Evolutionary conservation across 2,329 filamentous ascomycete species (phyloP), one percentile per base, ranked within the genome.

Genomic region (Phyllosticta capitalensis): DNA sequence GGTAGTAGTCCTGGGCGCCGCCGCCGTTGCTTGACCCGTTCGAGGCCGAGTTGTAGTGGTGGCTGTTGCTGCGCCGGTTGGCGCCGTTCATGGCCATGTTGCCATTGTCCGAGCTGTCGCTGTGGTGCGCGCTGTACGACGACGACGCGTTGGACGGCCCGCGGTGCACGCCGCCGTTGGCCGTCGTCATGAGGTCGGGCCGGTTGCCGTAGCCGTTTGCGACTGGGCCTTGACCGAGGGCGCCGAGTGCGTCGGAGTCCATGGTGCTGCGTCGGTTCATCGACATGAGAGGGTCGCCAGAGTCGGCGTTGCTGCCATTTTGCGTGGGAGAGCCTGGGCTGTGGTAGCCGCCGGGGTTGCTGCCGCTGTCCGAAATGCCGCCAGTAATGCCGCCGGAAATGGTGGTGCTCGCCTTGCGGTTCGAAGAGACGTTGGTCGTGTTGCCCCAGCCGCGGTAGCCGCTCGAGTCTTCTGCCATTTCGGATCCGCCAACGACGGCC

Each of bases 381-480:
- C 30, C 30, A 65, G 66, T 78, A 78, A 67, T 77, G 63, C 89
- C 88, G 65, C 89, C 89, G 12, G 90, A 95, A 68, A 96, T 81
- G 26, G 90, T 95, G 14, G 91, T 96, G 2, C 91, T 96, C 24
- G 88, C 84, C 73, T 96, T 95, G 65, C 90, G 86, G 67, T 73
- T 75, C 9, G 75, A 76, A 59, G 86, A 86, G 9, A 38, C 30
- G 30, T 84, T 88, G 0, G 87, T 87, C 2, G 88, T 91, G 56
- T 87, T 88, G 59, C 92, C 92, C 94, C 94, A 99, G 65, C 94
- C 94, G 65, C 94, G 87, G 76, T 99, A 99, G 54, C 92, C 92
- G 1, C 84, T 82, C 58, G 80, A 81, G 61, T 82, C 81, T 63
- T 96, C 89, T 61, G 84, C 81, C 86, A 92, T 91, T 71, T 92